Conservation (phyloP, 2,329 filamentous ascomycete species). For the Ceratocystiopsis brevicomis region DNA sequence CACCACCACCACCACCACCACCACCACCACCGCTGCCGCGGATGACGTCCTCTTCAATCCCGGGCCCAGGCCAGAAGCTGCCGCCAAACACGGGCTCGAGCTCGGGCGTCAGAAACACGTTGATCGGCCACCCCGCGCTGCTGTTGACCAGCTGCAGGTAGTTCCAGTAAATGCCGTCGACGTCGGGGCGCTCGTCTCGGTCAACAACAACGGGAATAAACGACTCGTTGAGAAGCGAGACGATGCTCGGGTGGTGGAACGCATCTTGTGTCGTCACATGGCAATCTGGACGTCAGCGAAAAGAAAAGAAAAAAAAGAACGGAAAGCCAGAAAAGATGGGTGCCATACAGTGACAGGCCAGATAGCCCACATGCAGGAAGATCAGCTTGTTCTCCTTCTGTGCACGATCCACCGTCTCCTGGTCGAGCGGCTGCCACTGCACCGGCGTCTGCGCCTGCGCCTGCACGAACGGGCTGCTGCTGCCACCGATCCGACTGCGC, state of each 20-base stretch:
- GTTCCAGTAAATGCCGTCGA: slow-evolving; percentile 96
- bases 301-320: slow-evolving; percentile 14
- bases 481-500: slow-evolving; percentile 19
- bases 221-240: slow-evolving; percentile 60
- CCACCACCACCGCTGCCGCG: too few species aligned
- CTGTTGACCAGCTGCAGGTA: slow-evolving; percentile 88
- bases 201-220: slow-evolving; percentile 91
- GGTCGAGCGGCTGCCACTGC: slow-evolving; percentile 76
- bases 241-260: slow-evolving; percentile 68
- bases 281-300: slow-evolving; percentile 35
- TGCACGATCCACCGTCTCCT: slow-evolving; percentile 58
- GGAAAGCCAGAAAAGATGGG: neutral
- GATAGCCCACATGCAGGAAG: slow-evolving; percentile 88
- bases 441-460: slow-evolving; percentile 66
- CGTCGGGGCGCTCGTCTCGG: slow-evolving; percentile 79
- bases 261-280: slow-evolving; percentile 88
- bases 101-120: slow-evolving; percentile 88
- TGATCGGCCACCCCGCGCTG: slow-evolving; percentile 82
- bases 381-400: slow-evolving; percentile 70
- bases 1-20: too few species aligned
- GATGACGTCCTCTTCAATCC: slow-evolving; percentile 22
- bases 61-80: slow-evolving; percentile 83
- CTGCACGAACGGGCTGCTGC: slow-evolving; percentile 40
- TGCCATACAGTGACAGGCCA: slow-evolving; percentile 74
- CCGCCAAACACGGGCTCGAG: slow-evolving; percentile 89